These are phyloP conservation scores for Pterulicium gracile DNA, from an alignment of 1,284 basidiomycete genomes.

Conservation along the genomic window DNA sequence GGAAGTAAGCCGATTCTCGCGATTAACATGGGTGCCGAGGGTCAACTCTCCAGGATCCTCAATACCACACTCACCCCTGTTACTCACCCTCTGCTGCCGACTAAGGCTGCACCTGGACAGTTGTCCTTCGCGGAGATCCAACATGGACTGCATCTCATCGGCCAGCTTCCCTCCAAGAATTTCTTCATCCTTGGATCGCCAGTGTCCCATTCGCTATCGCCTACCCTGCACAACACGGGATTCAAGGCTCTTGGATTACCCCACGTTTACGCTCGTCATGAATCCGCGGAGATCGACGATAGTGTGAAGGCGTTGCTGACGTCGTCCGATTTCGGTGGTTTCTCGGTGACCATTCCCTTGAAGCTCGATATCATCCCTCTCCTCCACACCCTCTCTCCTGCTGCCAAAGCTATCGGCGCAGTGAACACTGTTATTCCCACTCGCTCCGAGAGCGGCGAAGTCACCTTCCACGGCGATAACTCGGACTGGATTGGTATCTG, in stretches of 20 bases:
- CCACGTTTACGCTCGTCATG: constrained; percentile 68
- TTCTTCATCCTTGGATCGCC: constrained; percentile 90
- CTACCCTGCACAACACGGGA: constrained; percentile 86
- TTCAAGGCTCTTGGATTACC: constrained; percentile 80
- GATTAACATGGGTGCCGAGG: constrained; percentile 87
- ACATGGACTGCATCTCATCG: constrained; percentile 70
- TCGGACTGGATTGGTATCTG: constrained; percentile 89
- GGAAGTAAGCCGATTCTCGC: constrained; percentile 76
- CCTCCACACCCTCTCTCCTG: constrained; percentile 66
- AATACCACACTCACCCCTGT: constrained; percentile 85
- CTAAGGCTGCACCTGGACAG: constrained; percentile 87
- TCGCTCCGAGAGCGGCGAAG: constrained; percentile 13
- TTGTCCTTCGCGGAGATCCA: constrained; percentile 84
- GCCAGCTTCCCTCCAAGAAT: constrained; percentile 57
- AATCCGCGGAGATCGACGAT: constrained; percentile 61
- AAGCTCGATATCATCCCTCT: constrained; percentile 82
- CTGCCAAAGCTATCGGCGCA: constrained; percentile 79
- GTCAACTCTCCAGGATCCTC: constrained; percentile 85
- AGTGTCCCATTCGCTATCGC: constrained; percentile 85
- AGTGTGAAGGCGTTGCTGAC: constrained; percentile 55
- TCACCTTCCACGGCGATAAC: constrained; percentile 74
- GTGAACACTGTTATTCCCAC: constrained; percentile 83
- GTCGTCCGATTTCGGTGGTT: constrained; percentile 80
- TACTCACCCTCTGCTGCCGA: constrained; percentile 79
- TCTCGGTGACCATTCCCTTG: constrained; percentile 91